These are phyloP conservation scores for Sextonia rubra DNA, from an alignment of 164 flowering plant genomes.

Conservation along the genomic window DNA sequence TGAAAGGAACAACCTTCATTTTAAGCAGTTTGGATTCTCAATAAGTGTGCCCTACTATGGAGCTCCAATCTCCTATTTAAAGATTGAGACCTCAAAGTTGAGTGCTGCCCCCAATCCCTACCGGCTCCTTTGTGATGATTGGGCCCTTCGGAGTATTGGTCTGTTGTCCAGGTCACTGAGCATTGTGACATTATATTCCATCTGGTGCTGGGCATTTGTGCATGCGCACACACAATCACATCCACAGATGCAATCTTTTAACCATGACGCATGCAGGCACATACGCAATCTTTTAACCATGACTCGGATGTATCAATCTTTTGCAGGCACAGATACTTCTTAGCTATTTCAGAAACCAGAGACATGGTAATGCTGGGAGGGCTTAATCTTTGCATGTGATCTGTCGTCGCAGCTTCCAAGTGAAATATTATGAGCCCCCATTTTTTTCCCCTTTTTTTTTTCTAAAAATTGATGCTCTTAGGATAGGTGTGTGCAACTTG, in stretches of 20 bases:
- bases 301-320: not conserved
- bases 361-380: conserved; percentile 70
- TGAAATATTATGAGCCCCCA: not conserved
- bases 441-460: not conserved
- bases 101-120: too few relatives aligned
- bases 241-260: not conserved
- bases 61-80: too few relatives aligned
- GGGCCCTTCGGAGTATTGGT: too few relatives aligned
- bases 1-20: too few relatives aligned
- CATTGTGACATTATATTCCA: not conserved
- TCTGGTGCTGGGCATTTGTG: too few relatives aligned
- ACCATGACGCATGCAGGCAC: not conserved
- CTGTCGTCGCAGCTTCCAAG: conserved; percentile 1
- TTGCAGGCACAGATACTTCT: conserved; percentile 84
- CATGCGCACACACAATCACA: not conserved
- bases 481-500: not conserved
- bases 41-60: too few relatives aligned
- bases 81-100: too few relatives aligned
- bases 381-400: conserved; percentile 28
- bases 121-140: too few relatives aligned
- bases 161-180: not conserved
- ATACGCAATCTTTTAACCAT: not conserved
- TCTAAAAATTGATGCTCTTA: not conserved
- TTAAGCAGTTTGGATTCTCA: too few relatives aligned
- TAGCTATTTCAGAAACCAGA: conserved; percentile 68